Evolutionary conservation across 805 yeast species (phyloP).

Genomic region (Priceomyces medius): DNA sequence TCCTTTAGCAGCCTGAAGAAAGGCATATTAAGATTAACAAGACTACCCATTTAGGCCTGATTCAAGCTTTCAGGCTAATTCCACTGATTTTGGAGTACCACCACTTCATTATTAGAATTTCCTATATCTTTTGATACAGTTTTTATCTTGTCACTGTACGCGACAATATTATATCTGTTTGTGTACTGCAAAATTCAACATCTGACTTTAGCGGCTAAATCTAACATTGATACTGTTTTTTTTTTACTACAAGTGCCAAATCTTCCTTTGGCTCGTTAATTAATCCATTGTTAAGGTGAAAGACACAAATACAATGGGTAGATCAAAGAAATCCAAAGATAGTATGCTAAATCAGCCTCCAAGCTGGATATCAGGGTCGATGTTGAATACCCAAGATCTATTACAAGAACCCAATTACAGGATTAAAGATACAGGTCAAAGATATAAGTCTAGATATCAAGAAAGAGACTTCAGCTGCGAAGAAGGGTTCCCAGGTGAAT

Average conservation of each 20-base stretch:
- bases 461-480: neutral
- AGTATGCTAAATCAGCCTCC: neutral
- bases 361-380: constrained; percentile 1
- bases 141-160: too few species aligned
- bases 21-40: too few species aligned
- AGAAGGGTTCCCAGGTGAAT: neutral
- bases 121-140: too few species aligned
- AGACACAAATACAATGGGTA: neutral
- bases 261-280: neutral
- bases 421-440: neutral
- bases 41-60: too few species aligned
- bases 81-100: too few species aligned
- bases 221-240: neutral
- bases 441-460: neutral
- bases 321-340: neutral
- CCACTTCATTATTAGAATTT: too few species aligned
- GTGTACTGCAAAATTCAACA: constrained; percentile 6
- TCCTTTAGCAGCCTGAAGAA: neutral
- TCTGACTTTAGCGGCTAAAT: constrained; percentile 3
- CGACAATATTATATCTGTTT: neutral
- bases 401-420: neutral
- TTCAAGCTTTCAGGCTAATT: too few species aligned
- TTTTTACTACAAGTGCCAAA: neutral
- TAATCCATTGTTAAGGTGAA: neutral
- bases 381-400: constrained; percentile 1